Evolutionary conservation across 2,329 filamentous ascomycete genomes (phyloP).

Genomic region (Colletotrichum eleusines): DNA sequence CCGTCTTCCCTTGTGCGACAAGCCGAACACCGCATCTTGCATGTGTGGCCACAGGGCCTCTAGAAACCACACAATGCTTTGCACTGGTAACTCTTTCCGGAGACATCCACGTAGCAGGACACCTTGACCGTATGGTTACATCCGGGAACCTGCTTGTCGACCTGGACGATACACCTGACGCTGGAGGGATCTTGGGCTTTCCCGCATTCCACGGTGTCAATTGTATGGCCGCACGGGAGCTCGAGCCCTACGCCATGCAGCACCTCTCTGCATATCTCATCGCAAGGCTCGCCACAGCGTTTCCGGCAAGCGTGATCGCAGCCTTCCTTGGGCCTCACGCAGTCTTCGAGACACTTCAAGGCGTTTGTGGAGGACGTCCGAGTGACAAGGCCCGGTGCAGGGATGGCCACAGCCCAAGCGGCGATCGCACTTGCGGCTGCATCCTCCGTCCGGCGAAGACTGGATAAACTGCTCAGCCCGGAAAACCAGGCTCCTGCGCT

Average conservation of each 20-base stretch:
- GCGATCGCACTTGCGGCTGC: constrained; percentile 62
- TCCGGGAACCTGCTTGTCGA: constrained; percentile 62
- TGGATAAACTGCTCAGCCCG: constrained; percentile 68
- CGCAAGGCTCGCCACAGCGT: constrained; percentile 59
- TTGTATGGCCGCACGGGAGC: constrained; percentile 58
- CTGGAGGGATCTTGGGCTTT: constrained; percentile 56
- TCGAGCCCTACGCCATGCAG: constrained; percentile 49
- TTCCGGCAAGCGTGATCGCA: constrained; percentile 60
- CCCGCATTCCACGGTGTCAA: constrained; percentile 52
- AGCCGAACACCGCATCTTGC: constrained; percentile 59
- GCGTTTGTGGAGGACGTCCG: constrained; percentile 60
- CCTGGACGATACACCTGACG: constrained; percentile 62
- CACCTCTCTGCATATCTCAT: constrained; percentile 50
- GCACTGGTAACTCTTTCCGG: constrained; percentile 59
- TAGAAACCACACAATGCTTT: constrained; percentile 56
- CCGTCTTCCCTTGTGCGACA: constrained; percentile 59
- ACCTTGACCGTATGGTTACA: constrained; percentile 68
- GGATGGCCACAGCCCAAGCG: constrained; percentile 62
- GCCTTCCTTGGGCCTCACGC: constrained; percentile 54
- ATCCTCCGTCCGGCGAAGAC: constrained; percentile 73
- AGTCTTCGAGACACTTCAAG: constrained; percentile 59
- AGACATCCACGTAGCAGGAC: constrained; percentile 63
- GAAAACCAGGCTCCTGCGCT: constrained; percentile 62
- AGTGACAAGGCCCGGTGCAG: constrained; percentile 61
- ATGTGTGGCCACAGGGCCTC: constrained; percentile 70